Evolutionary conservation across 2,329 filamentous ascomycete species (phyloP).

Genomic region (Stenocarpella maydis): DNA sequence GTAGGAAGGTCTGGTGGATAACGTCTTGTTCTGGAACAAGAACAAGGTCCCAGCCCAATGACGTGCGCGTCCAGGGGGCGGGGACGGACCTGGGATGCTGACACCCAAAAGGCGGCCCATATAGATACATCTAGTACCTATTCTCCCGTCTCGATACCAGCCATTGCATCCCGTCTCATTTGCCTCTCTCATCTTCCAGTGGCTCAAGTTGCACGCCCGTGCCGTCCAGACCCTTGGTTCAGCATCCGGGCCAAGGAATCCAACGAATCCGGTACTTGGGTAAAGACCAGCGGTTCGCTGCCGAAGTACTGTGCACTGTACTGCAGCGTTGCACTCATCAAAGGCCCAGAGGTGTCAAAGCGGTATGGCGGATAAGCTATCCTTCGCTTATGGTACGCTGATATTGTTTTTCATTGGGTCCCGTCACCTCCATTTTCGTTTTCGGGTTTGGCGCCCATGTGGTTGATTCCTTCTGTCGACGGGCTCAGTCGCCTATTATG

Average conservation of each 20-base stretch:
- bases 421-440: not conserved
- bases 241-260: conserved; percentile 4
- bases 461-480: not conserved
- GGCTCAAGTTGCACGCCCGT: not conserved
- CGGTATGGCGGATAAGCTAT: conserved; percentile 14
- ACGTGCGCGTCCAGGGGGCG: not conserved
- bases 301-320: not conserved
- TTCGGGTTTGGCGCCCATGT: not conserved
- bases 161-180: not conserved
- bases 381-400: conserved; percentile 5
- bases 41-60: not conserved
- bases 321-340: conserved; percentile 7
- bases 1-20: not conserved
- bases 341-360: not conserved
- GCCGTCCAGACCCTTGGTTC: not conserved
- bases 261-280: not conserved
- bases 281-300: not conserved
- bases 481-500: not conserved
- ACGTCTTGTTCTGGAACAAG: not conserved
- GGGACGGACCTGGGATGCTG: not conserved
- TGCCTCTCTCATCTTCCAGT: not conserved
- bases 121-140: not conserved
- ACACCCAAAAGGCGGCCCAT: not conserved
- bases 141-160: not conserved
- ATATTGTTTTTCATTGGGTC: conserved; percentile 5